Evolutionary conservation across 345 rosid genomes (phyloP), one percentile per base, ranked within the genome.

Genomic region (Rhizophora apiculata): DNA sequence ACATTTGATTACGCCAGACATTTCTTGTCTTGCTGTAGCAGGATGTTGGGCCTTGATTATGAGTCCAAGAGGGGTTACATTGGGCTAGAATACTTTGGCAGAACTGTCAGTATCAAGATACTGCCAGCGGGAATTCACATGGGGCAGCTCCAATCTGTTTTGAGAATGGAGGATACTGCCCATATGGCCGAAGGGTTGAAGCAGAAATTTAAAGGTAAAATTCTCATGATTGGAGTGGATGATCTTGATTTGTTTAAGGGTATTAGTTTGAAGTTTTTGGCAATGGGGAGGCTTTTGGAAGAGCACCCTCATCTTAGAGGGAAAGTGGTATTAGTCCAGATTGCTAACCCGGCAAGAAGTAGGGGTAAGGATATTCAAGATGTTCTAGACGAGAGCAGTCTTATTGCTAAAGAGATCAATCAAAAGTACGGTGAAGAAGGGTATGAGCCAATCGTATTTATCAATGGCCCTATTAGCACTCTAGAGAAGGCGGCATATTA

Each of bases 1-100:
- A 88, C 93, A 1, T 92, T 86, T 60, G 97, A 92, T 78, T 92
- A 92, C 72, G 97, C 97, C 0, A 82, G 96, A 72, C 96, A 92
- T 74, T 92, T 92, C 83, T 67, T 92, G 81, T 82, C 97, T 3
- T 87, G 90, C 54, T 92, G 97, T 43, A 86, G 96, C 66, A 84
- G 96, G 79, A 82, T 92, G 88, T 55, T 92, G 60, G 97, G 97
- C 6, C 74, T 92, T 21, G 87, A 87, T 76, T 92, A 87, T 30
- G 89, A 84, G 74, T 92, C 90, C 6, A 89, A 86, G 34, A 85
- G 97, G 74, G 97, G 97, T 34, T 82, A 85, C 87, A 88, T 89
- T 86, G 93, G 96, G 52, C 70, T 92, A 8, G 97, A 92, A 4
- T 92, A 89, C 68, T 88, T 60, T 58, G 97, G 97, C 13, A 81